Evolutionary conservation across 805 yeast genomes (phyloP).

Genomic region (Wickerhamomyces mucosus): DNA sequence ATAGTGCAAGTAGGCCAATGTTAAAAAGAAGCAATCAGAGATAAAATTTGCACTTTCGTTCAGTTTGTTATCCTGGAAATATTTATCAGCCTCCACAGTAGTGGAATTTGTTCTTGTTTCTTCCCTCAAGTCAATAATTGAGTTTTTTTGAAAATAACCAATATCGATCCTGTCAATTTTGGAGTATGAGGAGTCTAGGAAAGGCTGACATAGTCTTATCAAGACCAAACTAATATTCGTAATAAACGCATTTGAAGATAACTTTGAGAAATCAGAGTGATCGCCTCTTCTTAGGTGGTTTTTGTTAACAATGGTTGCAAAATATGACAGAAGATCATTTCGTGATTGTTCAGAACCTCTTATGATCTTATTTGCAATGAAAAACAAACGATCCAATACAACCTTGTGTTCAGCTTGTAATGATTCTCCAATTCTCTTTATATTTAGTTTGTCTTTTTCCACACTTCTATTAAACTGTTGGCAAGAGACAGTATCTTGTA

Average conservation of each 20-base stretch:
- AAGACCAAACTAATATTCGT: conserved; percentile 61
- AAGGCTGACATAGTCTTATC: conserved; percentile 73
- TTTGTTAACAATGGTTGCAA: conserved; percentile 64
- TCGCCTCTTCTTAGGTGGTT: conserved; percentile 85
- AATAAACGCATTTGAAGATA: conserved; percentile 78
- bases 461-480: conserved; percentile 32
- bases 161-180: conserved; percentile 73
- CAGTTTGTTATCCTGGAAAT: conserved; percentile 33
- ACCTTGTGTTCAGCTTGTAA: conserved; percentile 55
- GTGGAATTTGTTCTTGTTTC: conserved; percentile 83
- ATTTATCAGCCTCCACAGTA: conserved; percentile 54
- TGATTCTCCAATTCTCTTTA: conserved; percentile 44
- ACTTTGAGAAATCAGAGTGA: conserved; percentile 57
- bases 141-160: conserved; percentile 45
- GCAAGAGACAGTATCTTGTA: conserved; percentile 40
- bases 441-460: conserved; percentile 30
- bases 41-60: conserved; percentile 58
- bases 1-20: conserved; percentile 72
- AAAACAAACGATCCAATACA: conserved; percentile 53
- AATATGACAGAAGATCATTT: conserved; percentile 51
- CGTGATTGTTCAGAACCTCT: conserved; percentile 66
- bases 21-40: conserved; percentile 80
- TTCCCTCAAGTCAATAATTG: conserved; percentile 55
- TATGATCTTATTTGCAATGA: conserved; percentile 61
- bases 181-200: conserved; percentile 53